These are phyloP conservation scores for Suillus weaverae DNA, from an alignment of 768 basidiomycete genomes.

Conservation along the genomic window DNA sequence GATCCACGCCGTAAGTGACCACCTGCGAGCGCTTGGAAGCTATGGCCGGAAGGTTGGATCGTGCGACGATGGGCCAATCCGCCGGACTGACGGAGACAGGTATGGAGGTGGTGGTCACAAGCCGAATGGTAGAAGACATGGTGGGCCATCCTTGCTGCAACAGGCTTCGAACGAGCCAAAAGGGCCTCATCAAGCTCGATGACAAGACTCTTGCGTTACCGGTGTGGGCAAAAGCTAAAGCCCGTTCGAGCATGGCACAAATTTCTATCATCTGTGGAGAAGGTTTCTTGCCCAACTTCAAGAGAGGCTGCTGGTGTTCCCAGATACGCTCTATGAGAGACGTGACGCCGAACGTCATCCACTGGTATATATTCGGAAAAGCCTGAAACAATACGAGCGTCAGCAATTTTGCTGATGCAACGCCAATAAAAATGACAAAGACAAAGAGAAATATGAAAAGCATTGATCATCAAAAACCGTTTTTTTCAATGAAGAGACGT, in stretches of 20 bases:
- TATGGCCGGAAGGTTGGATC: neutral
- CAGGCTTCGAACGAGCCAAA: neutral
- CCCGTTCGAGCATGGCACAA: neutral
- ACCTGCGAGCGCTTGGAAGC: neutral
- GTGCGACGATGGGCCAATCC: neutral
- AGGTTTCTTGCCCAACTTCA: neutral
- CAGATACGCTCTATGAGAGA: neutral
- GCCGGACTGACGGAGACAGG: neutral
- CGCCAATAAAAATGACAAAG: too few species aligned
- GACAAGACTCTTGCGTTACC: neutral
- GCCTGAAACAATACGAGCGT: neutral
- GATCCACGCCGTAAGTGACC: neutral
- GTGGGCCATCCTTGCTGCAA: neutral
- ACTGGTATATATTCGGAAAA: neutral
- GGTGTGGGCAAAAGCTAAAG: conserved; percentile 2
- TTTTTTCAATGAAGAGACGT: too few species aligned
- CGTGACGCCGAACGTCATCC: neutral
- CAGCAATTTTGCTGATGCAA: too few species aligned
- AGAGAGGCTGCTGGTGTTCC: neutral
- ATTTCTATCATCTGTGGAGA: neutral
- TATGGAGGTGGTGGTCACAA: neutral
- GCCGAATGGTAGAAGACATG: neutral
- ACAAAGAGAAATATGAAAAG: too few species aligned
- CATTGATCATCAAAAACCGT: too few species aligned
- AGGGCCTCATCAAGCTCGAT: neutral